Conservation (phyloP, 805 yeast species). For the Middelhovenomyces tepae region DNA sequence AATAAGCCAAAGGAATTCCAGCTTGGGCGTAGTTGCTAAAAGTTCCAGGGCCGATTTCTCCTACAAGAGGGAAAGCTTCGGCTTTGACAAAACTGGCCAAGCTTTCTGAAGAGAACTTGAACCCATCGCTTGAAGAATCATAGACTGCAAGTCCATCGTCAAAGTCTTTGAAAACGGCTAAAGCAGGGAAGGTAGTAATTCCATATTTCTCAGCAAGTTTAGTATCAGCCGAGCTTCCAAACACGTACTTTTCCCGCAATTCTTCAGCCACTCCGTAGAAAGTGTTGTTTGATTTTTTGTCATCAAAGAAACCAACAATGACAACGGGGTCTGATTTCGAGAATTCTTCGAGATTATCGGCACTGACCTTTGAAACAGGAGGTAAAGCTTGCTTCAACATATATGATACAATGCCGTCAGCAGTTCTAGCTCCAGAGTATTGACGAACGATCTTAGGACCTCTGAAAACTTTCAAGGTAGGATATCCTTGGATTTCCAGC, state of each 20-base stretch:
- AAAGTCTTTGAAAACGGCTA: constrained; percentile 35
- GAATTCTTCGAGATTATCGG: constrained; percentile 43
- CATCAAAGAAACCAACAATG: constrained; percentile 50
- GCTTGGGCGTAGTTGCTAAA: constrained; percentile 67
- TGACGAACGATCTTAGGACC: constrained; percentile 33
- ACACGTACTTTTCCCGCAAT: constrained; percentile 55
- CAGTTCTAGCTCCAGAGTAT: constrained; percentile 78
- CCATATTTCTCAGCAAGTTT: constrained; percentile 34
- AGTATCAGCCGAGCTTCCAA: constrained; percentile 41
- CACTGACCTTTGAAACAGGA: constrained; percentile 46
- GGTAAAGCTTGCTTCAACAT: constrained; percentile 85
- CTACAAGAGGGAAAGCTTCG: constrained; percentile 75
- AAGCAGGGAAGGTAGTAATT: constrained; percentile 36
- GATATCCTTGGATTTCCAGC: constrained; percentile 66
- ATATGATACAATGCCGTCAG: constrained; percentile 66
- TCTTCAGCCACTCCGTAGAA: constrained; percentile 54
- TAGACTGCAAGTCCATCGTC: constrained; percentile 26
- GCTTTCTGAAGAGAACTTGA: constrained; percentile 27
- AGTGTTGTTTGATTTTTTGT: constrained; percentile 42
- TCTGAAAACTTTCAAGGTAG: constrained; percentile 64
- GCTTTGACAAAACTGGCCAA: constrained; percentile 42
- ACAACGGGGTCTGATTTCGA: constrained; percentile 32
- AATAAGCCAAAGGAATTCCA: constrained; percentile 74
- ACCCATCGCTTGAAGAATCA: constrained; percentile 14
- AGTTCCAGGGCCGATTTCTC: constrained; percentile 76